phyloP scores from a whole-genome alignment of 2,329 filamentous ascomycete genomes.

The Leptographium wingfieldii region DNA sequence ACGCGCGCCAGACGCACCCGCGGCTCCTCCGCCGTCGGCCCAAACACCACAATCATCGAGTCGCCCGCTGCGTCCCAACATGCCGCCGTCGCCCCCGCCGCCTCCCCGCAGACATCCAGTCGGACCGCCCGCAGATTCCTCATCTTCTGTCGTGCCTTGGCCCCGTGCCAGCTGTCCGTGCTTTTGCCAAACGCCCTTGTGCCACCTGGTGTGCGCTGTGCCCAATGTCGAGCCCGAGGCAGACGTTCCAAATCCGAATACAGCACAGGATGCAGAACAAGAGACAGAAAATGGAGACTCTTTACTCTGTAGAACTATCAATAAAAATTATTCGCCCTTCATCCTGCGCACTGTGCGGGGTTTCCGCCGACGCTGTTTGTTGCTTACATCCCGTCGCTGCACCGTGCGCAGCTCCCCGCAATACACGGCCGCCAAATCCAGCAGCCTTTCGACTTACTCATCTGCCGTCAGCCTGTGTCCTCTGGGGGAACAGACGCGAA shows the following conservation, averaged over 20 bases:
- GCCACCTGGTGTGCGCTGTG: not conserved
- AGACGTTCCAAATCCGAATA: no score
- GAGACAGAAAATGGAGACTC: no score
- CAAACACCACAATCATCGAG: constrained; percentile 70
- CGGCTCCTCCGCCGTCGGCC: constrained; percentile 57
- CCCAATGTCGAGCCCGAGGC: no score
- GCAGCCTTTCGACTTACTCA: not conserved
- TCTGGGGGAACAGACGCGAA: no score
- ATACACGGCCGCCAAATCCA: not conserved
- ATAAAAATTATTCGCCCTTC: constrained; percentile 5
- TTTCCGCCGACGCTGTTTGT: not conserved
- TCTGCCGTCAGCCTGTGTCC: not conserved
- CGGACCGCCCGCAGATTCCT: constrained; percentile 75
- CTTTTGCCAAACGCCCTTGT: not conserved
- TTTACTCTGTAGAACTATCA: not conserved
- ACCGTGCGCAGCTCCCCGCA: not conserved
- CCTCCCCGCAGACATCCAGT: constrained; percentile 51
- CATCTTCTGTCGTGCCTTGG: constrained; percentile 37
- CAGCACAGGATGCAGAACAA: no score
- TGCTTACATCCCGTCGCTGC: not conserved
- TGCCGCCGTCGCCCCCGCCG: constrained; percentile 55
- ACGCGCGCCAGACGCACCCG: constrained; percentile 59
- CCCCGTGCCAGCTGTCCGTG: not conserved
- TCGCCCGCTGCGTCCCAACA: constrained; percentile 78
- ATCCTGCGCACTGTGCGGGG: constrained; percentile 11